Conservation (phyloP, 2,329 filamentous ascomycete genomes). For the Neofusicoccum sp. region DNA sequence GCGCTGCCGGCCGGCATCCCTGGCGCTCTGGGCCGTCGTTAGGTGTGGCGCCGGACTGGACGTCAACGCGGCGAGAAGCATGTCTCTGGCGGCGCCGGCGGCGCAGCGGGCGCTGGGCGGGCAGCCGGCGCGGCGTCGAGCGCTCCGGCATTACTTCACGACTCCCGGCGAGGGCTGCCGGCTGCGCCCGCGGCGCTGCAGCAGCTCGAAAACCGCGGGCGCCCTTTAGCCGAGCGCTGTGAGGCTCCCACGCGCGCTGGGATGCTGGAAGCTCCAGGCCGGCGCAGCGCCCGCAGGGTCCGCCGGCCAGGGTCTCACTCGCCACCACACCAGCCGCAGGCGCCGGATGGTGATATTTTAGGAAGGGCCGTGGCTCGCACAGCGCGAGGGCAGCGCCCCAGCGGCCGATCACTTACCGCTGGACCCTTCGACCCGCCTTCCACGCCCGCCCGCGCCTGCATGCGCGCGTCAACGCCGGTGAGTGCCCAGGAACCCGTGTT, state of each 20-base stretch:
- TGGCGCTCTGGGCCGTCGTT: not conserved
- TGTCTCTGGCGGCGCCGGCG: not conserved
- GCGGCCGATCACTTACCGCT: conserved; percentile 7
- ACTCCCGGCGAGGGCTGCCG: not conserved
- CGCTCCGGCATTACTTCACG: conserved; percentile 3
- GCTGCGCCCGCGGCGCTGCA: conserved; percentile 5
- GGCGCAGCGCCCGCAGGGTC: not conserved
- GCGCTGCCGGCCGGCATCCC: conserved; percentile 3
- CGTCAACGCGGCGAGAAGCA: not conserved
- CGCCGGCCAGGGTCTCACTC: conserved; percentile 12
- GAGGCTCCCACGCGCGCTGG: conserved; percentile 7
- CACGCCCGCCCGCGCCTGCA: conserved; percentile 6
- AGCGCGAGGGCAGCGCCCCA: not conserved
- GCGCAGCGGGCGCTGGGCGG: not conserved
- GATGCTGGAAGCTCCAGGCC: not conserved
- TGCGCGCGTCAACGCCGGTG: not conserved
- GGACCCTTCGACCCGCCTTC: not conserved
- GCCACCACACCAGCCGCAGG: conserved; percentile 18
- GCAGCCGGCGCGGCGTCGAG: not conserved
- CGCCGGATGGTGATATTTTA: conserved; percentile 11
- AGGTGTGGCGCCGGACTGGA: conserved; percentile 9
- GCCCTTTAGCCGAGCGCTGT: conserved; percentile 7
- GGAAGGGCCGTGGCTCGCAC: not conserved
- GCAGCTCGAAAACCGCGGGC: not conserved
- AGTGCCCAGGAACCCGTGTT: not conserved